A percentile compares a stretch with the other conserved stretches of the same genome.
Evolutionary conservation across 2,329 filamentous ascomycete species (phyloP).

Genomic region (Aspergillus brunneoviolaceus): DNA sequence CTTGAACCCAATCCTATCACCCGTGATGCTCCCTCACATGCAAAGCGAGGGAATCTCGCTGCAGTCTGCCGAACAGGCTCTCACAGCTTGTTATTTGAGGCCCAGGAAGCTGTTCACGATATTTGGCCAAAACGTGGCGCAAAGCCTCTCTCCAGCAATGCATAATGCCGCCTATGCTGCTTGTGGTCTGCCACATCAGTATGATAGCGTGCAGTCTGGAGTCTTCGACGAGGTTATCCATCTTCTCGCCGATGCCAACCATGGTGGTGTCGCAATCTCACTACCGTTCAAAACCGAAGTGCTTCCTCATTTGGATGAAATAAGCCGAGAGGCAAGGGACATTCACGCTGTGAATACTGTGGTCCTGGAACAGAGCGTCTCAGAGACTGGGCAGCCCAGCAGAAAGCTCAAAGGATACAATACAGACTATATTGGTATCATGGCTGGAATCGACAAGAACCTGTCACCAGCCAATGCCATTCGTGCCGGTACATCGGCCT

Average conservation of each 20-base stretch:
- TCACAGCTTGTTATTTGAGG: neutral
- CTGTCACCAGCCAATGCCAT: slow-evolving; percentile 28
- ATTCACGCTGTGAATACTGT: slow-evolving; percentile 33
- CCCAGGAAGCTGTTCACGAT: slow-evolving; percentile 19
- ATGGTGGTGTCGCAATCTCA: slow-evolving; percentile 23
- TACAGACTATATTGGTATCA: slow-evolving; percentile 31
- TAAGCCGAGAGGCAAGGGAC: slow-evolving; percentile 23
- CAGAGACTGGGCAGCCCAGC: slow-evolving; percentile 3
- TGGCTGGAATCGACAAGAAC: slow-evolving; percentile 25
- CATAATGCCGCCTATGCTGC: slow-evolving; percentile 26
- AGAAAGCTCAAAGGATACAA: slow-evolving; percentile 27
- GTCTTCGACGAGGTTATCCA: slow-evolving; percentile 12
- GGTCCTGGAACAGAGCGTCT: neutral
- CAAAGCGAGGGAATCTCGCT: neutral
- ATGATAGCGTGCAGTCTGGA: slow-evolving; percentile 8
- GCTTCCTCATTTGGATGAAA: slow-evolving; percentile 20
- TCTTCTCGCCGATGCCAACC: slow-evolving; percentile 13
- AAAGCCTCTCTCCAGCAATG: slow-evolving; percentile 28
- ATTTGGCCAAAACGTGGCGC: slow-evolving; percentile 22
- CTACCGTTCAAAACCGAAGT: slow-evolving; percentile 28
- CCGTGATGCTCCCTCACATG: neutral
- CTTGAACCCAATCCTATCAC: neutral
- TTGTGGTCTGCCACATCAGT: slow-evolving; percentile 26
- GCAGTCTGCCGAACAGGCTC: neutral
- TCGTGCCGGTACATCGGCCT: slow-evolving; percentile 18